Percentiles rank a stretch among this genome's conserved stretches.
Evolutionary conservation across 1,139 yeast species (phyloP).

Genomic region (Nadsonia commutata): DNA sequence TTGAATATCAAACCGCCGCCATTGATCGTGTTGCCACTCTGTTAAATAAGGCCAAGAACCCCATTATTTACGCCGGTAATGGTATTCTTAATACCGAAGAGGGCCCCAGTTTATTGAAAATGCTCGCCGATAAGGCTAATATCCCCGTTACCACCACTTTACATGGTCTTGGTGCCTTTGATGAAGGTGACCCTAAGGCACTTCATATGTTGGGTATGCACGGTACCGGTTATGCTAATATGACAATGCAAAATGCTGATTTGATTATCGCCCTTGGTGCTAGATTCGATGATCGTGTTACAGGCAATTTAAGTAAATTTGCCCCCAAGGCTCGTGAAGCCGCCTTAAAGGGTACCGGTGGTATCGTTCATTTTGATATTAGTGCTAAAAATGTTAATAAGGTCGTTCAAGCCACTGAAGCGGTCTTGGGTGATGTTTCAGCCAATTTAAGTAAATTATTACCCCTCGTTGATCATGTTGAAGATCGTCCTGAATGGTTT

Average conservation of each 20-base stretch:
- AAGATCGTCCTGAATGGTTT: conserved; percentile 67
- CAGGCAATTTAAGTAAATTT: conserved; percentile 70
- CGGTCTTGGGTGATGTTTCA: conserved; percentile 91
- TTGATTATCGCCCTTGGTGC: conserved; percentile 90
- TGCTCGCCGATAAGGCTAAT: conserved; percentile 76
- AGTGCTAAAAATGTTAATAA: conserved; percentile 93
- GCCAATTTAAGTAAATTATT: conserved; percentile 56
- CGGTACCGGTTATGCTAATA: conserved; percentile 88
- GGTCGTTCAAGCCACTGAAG: conserved; percentile 94
- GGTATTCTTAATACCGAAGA: conserved; percentile 72
- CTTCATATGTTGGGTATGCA: conserved; percentile 98
- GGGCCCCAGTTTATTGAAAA: conserved; percentile 68
- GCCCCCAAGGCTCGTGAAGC: conserved; percentile 92
- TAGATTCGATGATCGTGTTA: conserved; percentile 95
- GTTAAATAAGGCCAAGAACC: conserved; percentile 71
- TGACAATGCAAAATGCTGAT: conserved; percentile 89
- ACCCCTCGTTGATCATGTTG: conserved; percentile 39
- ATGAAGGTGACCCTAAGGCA: conserved; percentile 81
- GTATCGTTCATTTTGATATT: conserved; percentile 91
- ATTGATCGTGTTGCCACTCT: conserved; percentile 64
- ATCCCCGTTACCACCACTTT: conserved; percentile 94
- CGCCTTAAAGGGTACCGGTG: conserved; percentile 80
- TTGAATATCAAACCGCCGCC: conserved; percentile 64
- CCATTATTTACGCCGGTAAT: conserved; percentile 81
- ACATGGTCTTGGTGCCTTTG: conserved; percentile 89